Conservation (phyloP, 2,329 filamentous ascomycete species). For the Neocucurbitaria cava region DNA sequence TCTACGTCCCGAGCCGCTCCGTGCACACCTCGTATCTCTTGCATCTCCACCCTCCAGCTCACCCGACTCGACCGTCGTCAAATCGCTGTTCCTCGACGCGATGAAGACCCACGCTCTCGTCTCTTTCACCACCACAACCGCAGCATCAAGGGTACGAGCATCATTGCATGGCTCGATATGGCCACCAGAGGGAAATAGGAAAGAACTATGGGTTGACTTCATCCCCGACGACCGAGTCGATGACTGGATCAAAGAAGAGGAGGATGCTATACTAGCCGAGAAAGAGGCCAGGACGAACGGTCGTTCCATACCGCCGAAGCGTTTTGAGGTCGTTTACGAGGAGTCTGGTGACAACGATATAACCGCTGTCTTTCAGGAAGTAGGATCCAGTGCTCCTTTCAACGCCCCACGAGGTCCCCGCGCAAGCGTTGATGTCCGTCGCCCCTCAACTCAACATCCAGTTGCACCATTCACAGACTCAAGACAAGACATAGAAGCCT, state of each 20-base stretch:
- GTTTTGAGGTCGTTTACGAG: conserved; percentile 43
- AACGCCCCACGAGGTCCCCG: conserved; percentile 34
- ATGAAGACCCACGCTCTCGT: conserved; percentile 90
- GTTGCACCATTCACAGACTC: conserved; percentile 13
- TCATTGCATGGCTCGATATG: conserved; percentile 80
- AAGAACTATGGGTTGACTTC: conserved; percentile 87
- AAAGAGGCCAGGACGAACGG: conserved; percentile 35
- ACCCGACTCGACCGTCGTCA: conserved; percentile 63
- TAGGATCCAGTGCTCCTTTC: conserved; percentile 34
- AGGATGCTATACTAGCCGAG: conserved; percentile 38
- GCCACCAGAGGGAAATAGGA: conserved; percentile 86
- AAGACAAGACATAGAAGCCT: conserved; percentile 31
- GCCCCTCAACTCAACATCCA: conserved; percentile 2
- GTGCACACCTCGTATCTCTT: conserved; percentile 72
- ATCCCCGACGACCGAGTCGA: conserved; percentile 76
- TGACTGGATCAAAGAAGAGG: conserved; percentile 70
- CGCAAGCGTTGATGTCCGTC: conserved; percentile 11
- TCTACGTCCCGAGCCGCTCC: conserved; percentile 71
- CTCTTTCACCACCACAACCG: conserved; percentile 70
- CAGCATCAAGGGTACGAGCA: conserved; percentile 78
- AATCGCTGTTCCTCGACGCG: conserved; percentile 78
- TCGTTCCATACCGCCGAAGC: conserved; percentile 25
- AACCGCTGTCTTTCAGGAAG: conserved; percentile 42
- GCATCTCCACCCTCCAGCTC: conserved; percentile 65
- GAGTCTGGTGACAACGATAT: conserved; percentile 24